phyloP scores from a whole-genome alignment of 768 basidiomycete species.

The Lactarius sanguifluus region DNA sequence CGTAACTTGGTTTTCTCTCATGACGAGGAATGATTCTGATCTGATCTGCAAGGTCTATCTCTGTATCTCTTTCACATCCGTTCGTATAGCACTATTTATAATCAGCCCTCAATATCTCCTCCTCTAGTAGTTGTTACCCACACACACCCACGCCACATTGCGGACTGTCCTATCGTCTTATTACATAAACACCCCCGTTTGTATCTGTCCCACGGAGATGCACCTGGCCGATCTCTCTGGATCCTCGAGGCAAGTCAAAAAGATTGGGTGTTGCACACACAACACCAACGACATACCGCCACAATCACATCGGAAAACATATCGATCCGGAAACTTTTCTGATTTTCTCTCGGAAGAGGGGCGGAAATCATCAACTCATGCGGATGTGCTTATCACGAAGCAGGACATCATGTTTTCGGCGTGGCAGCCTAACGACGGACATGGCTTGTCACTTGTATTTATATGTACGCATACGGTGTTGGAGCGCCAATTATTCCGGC shows the following conservation, averaged over 20 bases:
- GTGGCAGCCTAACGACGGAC: conserved; percentile 30
- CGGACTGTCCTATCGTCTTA: conserved; percentile 13
- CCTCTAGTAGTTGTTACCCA: conserved; percentile 1
- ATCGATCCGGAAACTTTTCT: conserved; percentile 16
- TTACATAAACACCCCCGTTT: conserved; percentile 18
- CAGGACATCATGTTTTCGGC: conserved; percentile 30
- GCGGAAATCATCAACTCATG: conserved; percentile 18
- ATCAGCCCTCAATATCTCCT: conserved; percentile 18
- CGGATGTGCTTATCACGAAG: conserved; percentile 26
- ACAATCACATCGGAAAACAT: conserved; percentile 20
- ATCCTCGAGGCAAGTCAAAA: conserved; percentile 7
- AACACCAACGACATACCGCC: conserved; percentile 14
- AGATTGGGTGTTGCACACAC: background rate
- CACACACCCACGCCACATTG: conserved; percentile 13
- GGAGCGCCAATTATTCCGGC: conserved; percentile 14
- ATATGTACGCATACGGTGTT: conserved; percentile 11
- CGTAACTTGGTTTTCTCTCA: background rate
- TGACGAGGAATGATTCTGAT: conserved; percentile 11
- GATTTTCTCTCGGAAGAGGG: conserved; percentile 18
- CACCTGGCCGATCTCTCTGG: conserved; percentile 15
- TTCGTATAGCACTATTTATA: conserved; percentile 27
- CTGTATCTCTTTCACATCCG: conserved; percentile 19
- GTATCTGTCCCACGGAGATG: conserved; percentile 20
- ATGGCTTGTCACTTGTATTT: conserved; percentile 16
- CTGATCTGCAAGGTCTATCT: conserved; percentile 1